Base-by-base conservation (phyloP, 2,329 filamentous ascomycete species). In the Sphaerulina musiva region DNA sequence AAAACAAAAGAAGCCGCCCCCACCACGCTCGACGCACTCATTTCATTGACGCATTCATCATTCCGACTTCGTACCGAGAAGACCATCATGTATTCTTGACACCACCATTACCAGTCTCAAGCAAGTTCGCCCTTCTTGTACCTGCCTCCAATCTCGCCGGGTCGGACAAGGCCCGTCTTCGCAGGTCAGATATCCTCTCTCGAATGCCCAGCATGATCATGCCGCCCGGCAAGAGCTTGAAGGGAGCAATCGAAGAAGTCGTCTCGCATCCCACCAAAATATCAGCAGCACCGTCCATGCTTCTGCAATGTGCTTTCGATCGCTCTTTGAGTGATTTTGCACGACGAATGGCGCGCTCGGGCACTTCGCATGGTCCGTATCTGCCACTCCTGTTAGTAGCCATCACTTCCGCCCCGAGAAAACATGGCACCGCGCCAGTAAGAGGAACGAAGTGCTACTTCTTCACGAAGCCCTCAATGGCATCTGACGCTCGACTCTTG, bases 401-500 rank as follows among this genome's bases (percentile, higher is more conserved):
- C 34, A 51, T 51, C 42, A 46, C 41, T 42, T 42, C 34, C 34
- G 48, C 12, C 34, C 45, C 42, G 23, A 51, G 42, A 51, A 32
- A 38, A 46, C 14, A 26, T 45, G 48, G 46, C 50, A 49, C 49
- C 41, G 48, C 31, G 44, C 44, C 38, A 32, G 46, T 38, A 46
- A 48, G 51, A 48, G 51, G 41, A 42, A 53, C 47, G 55, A 58
- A 59, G 54, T 64, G 53, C 62, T 64, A 68, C 63, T 66, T 67
- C 59, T 64, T 65, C 53, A 66, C 63, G 51, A 67, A 59, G 41
- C 57, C 62, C 56, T 68, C 66, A 31, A 68, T 56, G 3, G 62
- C 65, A 26, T 66, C 65, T 29, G 54, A 63, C 26, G 62, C 58
- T 10, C 64, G 53, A 48, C 55, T 59, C 31, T 53, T 60, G 31